Evolutionary conservation across 371 early-diverging fungal genomes (phyloP), one percentile per base, ranked within the genome.

Genomic region (Mucor mucedo): DNA sequence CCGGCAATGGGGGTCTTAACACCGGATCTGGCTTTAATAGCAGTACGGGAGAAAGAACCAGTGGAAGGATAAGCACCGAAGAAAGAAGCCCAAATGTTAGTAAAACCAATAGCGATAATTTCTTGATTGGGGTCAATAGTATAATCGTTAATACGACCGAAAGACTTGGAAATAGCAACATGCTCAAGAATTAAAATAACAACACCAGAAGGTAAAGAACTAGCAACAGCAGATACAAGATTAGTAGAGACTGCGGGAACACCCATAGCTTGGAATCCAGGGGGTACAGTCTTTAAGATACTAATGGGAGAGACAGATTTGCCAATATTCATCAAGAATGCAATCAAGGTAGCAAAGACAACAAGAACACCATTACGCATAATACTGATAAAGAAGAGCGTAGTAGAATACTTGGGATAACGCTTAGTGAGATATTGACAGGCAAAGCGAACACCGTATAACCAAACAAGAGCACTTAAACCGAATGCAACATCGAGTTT

Each of bases 1-100:
- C 92, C 91, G 5, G 92, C 91, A 16, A 92, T 71, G 2, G 97
- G 95, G 0, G 94, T 91, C 40, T 89, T 83, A 35, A 92, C 94
- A 13, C 94, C 94, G 4, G 90, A 86, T 52, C 87, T 80, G 60
- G 86, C 80, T 70, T 93, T 92, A 68, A 95, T 87, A 28, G 95
- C 93, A 8, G 80, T 80, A 49, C 80, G 77, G 35, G 80, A 80
- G 66, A 80, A 80, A 4, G 80, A 80, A 14, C 80, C 80, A 14
- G 80, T 80, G 4, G 77, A 77, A 13, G 80, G 80, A 56, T 77
- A 80, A n/a, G 80, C 77, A 48, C 91, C 89, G 73, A 95, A 88
- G 82, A 95, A 92, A 28, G 92, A 77, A 5, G 90, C 90, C 67
- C 89, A 67, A 48, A 92, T 71, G 76, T 97, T 97, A 38, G 91